Conservation (phyloP, 495 filamentous ascomycete species). For the Aspergillus bridgeri region DNA sequence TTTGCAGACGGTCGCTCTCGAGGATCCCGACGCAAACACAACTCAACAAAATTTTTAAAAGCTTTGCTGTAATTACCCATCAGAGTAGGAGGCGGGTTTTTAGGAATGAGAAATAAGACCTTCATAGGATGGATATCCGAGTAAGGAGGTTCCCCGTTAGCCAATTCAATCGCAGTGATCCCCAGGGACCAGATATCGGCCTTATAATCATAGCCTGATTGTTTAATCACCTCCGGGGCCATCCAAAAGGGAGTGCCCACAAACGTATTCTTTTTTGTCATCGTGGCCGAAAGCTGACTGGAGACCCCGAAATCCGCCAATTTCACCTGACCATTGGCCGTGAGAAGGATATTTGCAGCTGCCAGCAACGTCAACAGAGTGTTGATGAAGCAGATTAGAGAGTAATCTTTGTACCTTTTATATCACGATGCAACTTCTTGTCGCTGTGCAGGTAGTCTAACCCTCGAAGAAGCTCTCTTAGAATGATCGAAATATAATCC, state of each 20-base stretch:
- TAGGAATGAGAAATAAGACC: conserved; percentile 93
- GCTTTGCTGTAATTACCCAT: conserved; percentile 82
- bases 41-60: conserved; percentile 93
- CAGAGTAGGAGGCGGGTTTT: conserved; percentile 80
- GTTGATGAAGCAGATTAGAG: background rate
- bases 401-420: conserved; percentile 68
- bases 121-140: conserved; percentile 99
- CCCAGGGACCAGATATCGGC: conserved; percentile 99
- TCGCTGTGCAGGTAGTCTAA: conserved; percentile 91
- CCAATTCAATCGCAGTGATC: conserved; percentile 92
- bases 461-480: conserved; percentile 83
- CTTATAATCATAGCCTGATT: conserved; percentile 97
- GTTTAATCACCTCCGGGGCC: conserved; percentile 98
- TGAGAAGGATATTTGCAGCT: conserved; percentile 89
- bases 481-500: conserved; percentile 90
- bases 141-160: conserved; percentile 90
- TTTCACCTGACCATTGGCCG: conserved; percentile 90
- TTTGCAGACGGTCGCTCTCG: conserved; percentile 81
- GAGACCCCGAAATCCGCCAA: conserved; percentile 97
- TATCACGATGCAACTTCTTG: conserved; percentile 93
- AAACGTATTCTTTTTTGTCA: conserved; percentile 99
- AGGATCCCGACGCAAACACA: conserved; percentile 84
- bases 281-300: conserved; percentile 95
- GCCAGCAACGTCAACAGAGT: conserved; percentile 17
- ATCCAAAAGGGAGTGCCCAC: conserved; percentile 99